These are phyloP conservation scores for Podila epigama DNA, from an alignment of 192 early-diverging fungal genomes.

Conservation along the genomic window DNA sequence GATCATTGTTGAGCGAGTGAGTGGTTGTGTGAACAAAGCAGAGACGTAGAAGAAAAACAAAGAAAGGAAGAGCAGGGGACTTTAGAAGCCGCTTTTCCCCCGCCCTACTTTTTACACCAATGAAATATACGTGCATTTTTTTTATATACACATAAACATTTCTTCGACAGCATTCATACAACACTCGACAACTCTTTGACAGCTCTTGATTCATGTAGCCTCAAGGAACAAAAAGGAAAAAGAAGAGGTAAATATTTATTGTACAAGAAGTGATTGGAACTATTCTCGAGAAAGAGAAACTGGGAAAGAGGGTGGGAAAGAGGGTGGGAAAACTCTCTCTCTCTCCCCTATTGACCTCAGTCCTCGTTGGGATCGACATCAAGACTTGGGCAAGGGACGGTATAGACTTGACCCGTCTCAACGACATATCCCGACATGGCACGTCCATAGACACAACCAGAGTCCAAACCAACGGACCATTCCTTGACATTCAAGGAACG, in stretches of 20 bases:
- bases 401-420: conserved; percentile 5
- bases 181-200: too few relatives aligned
- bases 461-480: conserved; percentile 69
- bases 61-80: too few relatives aligned
- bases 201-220: too few relatives aligned
- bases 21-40: neutral
- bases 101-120: too few relatives aligned
- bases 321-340: neutral
- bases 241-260: too few relatives aligned
- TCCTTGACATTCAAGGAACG: conserved; percentile 60
- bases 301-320: neutral
- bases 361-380: neutral
- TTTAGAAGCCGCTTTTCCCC: too few relatives aligned
- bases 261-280: neutral
- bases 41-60: neutral
- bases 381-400: neutral
- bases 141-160: too few relatives aligned
- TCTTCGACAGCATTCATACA: too few relatives aligned
- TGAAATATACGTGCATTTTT: too few relatives aligned
- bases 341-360: too few relatives aligned
- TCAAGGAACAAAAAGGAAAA: too few relatives aligned
- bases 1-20: too few relatives aligned
- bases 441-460: conserved; percentile 73
- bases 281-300: neutral
- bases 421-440: conserved; percentile 21